phyloP scores from a whole-genome alignment of 1,139 yeast genomes.

The Scheffersomyces parashehatae region DNA sequence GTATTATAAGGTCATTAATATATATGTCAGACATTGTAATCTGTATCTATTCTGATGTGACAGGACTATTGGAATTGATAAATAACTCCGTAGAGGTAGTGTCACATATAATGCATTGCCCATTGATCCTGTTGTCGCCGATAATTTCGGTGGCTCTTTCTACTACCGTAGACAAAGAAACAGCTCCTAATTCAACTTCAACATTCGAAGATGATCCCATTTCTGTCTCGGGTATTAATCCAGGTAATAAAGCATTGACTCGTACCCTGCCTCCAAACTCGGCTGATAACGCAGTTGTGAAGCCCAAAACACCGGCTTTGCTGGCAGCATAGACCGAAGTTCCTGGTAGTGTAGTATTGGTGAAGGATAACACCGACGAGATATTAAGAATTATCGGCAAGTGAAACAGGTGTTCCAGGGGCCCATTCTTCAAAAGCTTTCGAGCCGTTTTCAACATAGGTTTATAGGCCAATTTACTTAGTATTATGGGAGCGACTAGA shows the following conservation, averaged over 20 bases:
- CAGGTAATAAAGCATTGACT: constrained; percentile 72
- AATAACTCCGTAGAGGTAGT: background rate
- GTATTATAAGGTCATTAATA: too few relatives aligned
- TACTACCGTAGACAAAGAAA: constrained; percentile 25
- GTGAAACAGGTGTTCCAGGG: background rate
- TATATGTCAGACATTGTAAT: too few relatives aligned
- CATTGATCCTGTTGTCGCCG: constrained; percentile 35
- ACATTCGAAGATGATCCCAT: constrained; percentile 52
- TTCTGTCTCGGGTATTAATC: constrained; percentile 69
- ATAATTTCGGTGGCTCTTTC: constrained; percentile 30
- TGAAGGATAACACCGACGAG: constrained; percentile 65
- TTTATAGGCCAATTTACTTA: constrained; percentile 46
- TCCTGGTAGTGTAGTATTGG: constrained; percentile 51
- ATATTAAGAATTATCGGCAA: constrained; percentile 55
- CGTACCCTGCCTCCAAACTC: constrained; percentile 59
- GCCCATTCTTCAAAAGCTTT: constrained; percentile 3
- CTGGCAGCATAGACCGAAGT: constrained; percentile 77
- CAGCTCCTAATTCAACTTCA: constrained; percentile 17
- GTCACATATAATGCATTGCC: constrained; percentile 36
- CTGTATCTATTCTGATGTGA: too few relatives aligned
- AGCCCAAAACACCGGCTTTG: constrained; percentile 75
- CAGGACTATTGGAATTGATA: background rate
- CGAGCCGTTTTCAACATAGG: constrained; percentile 46
- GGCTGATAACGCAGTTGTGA: constrained; percentile 60
- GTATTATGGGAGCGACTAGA: constrained; percentile 62